Evolutionary conservation across 768 basidiomycete genomes (phyloP).

Genomic region (Mycena crocata): DNA sequence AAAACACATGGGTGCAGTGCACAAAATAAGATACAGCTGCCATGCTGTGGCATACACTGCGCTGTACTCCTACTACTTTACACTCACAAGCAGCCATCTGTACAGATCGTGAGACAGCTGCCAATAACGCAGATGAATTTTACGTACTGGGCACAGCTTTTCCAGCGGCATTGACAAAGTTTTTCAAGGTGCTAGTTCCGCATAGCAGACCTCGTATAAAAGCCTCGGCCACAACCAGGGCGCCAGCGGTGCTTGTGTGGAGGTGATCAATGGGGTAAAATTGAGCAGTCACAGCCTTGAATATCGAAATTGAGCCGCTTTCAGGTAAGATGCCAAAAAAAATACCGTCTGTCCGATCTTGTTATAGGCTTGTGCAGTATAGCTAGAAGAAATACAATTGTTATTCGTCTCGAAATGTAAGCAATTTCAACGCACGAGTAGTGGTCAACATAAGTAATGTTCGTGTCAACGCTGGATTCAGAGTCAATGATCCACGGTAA

Average conservation of each 20-base stretch:
- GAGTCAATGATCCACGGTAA: too few species aligned
- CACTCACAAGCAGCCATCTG: slow-evolving; percentile 29
- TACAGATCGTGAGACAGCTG: too few species aligned
- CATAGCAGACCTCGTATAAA: slow-evolving; percentile 49
- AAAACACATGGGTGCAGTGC: slow-evolving; percentile 21
- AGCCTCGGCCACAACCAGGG: slow-evolving; percentile 48
- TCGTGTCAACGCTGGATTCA: slow-evolving; percentile 37
- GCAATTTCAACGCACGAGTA: too few species aligned
- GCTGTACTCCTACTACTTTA: background rate
- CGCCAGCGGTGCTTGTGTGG: slow-evolving; percentile 48
- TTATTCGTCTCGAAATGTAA: too few species aligned
- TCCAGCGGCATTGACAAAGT: slow-evolving; percentile 38
- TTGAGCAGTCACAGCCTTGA: slow-evolving; percentile 27
- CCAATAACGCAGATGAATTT: too few species aligned
- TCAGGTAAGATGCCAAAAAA: too few species aligned
- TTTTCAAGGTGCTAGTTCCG: slow-evolving; percentile 39
- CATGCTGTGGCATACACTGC: background rate
- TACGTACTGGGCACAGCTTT: slow-evolving; percentile 25
- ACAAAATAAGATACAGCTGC: background rate
- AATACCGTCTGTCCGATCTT: slow-evolving; percentile 40
- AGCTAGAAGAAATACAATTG: too few species aligned
- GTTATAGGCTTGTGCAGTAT: slow-evolving; percentile 45
- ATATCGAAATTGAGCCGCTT: background rate
- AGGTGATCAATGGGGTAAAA: slow-evolving; percentile 52
- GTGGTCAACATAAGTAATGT: slow-evolving; percentile 47